Percentiles rank a stretch among this genome's conserved stretches.
phyloP scores from a whole-genome alignment of 1,284 basidiomycete species.

The Ganoderma boninense region DNA sequence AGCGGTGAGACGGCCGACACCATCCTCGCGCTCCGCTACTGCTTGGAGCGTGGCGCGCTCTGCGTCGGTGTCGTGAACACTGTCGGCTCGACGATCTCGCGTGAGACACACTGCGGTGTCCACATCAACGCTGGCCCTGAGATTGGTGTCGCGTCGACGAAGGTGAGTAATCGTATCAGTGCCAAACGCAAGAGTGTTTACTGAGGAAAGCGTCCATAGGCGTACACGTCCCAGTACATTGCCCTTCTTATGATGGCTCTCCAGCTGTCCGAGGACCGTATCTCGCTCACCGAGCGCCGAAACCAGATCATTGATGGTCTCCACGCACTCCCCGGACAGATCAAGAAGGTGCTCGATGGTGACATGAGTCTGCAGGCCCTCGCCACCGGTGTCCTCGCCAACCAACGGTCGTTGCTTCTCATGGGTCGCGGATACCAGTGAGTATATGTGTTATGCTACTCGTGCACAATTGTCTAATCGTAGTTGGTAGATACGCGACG shows the following conservation, averaged over 20 bases:
- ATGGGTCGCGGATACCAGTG: conserved; percentile 99
- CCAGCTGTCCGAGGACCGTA: conserved; percentile 96
- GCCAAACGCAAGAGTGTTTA: neutral
- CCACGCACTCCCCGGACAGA: conserved; percentile 89
- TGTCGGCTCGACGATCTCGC: conserved; percentile 97
- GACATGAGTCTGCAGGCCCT: conserved; percentile 87
- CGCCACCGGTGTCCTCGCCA: conserved; percentile 79
- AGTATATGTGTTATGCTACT: conserved; percentile 39
- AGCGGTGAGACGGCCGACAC: conserved; percentile 99
- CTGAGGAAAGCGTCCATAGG: conserved; percentile 53
- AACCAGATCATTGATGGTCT: conserved; percentile 96
- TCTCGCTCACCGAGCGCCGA: conserved; percentile 90
- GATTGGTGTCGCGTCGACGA: conserved; percentile 99
- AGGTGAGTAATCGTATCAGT: conserved; percentile 57
- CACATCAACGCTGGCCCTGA: conserved; percentile 99
- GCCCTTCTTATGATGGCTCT: conserved; percentile 98
- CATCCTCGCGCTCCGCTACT: conserved; percentile 96
- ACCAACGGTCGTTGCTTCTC: conserved; percentile 91
- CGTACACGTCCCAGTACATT: conserved; percentile 99
- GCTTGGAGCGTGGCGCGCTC: conserved; percentile 95
- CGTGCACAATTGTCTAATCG: neutral
- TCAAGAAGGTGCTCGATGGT: conserved; percentile 87
- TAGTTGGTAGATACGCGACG: conserved; percentile 76
- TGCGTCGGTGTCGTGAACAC: conserved; percentile 99
- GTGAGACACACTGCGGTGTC: conserved; percentile 99